These are phyloP conservation scores for Guillardia theta DNA, from an alignment of 78 protist species.

Conservation along the genomic window DNA sequence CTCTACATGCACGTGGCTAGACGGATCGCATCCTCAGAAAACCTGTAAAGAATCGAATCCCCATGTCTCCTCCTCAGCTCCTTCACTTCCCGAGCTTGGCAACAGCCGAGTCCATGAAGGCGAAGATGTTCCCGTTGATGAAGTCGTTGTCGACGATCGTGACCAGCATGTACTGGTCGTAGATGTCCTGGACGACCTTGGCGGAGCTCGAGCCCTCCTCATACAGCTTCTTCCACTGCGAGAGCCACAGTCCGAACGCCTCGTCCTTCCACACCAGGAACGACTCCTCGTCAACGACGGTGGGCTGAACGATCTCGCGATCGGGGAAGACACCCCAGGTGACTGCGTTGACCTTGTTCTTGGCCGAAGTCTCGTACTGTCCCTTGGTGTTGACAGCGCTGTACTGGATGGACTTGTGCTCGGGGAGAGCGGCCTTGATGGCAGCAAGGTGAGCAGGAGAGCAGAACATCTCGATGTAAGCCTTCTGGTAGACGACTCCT, in stretches of 20 bases:
- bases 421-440: background rate
- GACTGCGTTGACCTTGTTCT: slow-evolving; percentile 72
- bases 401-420: slow-evolving; percentile 25
- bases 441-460: slow-evolving; percentile 49
- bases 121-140: slow-evolving; percentile 66
- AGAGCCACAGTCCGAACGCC: slow-evolving; percentile 68
- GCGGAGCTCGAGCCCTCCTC: background rate
- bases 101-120: background rate
- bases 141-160: slow-evolving; percentile 90
- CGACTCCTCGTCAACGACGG: slow-evolving; percentile 82
- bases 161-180: slow-evolving; percentile 70
- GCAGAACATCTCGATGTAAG: slow-evolving; percentile 89
- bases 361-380: background rate
- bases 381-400: slow-evolving; percentile 74
- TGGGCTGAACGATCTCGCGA: slow-evolving; percentile 88
- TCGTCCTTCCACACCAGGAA: slow-evolving; percentile 91
- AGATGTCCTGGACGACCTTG: slow-evolving; percentile 50
- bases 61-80: background rate
- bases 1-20: background rate
- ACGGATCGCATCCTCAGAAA: background rate
- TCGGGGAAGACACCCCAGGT: slow-evolving; percentile 98
- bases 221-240: slow-evolving; percentile 46
- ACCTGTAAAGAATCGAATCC: no score
- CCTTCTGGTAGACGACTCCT: slow-evolving; percentile 94
- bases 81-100: background rate